Base-by-base conservation (phyloP, 495 filamentous ascomycete species). In the Tuber melanosporum region DNA sequence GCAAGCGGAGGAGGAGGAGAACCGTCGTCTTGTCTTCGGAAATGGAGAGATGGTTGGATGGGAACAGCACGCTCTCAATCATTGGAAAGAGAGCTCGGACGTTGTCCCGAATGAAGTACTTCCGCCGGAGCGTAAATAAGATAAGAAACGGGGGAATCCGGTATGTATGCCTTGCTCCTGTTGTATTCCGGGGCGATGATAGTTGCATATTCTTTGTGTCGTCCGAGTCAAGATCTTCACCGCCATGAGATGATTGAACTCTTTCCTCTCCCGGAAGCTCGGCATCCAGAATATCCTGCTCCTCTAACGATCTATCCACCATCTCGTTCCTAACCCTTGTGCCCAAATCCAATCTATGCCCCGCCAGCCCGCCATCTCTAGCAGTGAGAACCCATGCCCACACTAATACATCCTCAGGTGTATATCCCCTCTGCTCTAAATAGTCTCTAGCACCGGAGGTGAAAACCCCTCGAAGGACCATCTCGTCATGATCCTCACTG, bases 311-410 rank as follows among this genome's bases (percentile, higher is more conserved):
- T 42, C 43, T 41, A 44, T 77, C 74, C n/a, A 39, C 41, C 62
- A 26, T 26, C 15, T 46, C 36, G 22, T 10, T 44, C 26, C 66
- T 44, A 14, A 71, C 45, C 14, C 74, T 57, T 8, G 77, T 71
- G 73, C 78, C 78, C 20, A 75, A 10, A 49, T 88, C 83, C 8
- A 90, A 73, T 46, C 87, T 84, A 52, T 84, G 73, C 15, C 83
- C 84, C 19, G 88, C 87, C 71, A 85, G 76, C 22, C 85, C 82
- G 0, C 84, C 73, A 72, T 86, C 85, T 43, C 77, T 76, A 43
- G 86, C 85, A 49, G 83, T 86, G 74, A 92, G 77, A 22, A 91
- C 84, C 88, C 88, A 90, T 9, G 86, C 85, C 90, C 90, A 92
- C 10, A 83, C 77, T 74, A 87, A 83, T 42, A 91, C 85, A 84